Conservation (phyloP, 202 grass and related monocot species). For the Schoenoplectus triqueter region DNA sequence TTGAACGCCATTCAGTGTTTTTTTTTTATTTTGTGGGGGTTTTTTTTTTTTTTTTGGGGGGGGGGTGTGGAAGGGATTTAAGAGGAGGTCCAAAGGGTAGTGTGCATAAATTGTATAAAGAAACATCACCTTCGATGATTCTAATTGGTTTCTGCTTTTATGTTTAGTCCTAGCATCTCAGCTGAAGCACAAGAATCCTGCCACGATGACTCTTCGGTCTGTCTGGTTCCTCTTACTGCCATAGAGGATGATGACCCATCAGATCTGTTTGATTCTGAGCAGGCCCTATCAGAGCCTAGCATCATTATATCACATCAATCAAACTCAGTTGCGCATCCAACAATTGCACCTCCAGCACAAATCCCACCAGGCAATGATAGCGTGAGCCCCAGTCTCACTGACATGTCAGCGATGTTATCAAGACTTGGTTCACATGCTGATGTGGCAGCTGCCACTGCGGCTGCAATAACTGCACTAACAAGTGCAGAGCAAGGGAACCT, state of each 20-base stretch:
- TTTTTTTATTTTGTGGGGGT: neutral
- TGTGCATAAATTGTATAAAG: neutral
- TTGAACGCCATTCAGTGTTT: neutral
- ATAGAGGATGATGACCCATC: conserved; percentile 85
- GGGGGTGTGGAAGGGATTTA: neutral
- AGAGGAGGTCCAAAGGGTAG: too few relatives aligned
- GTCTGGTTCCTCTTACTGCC: conserved; percentile 68
- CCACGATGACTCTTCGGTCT: conserved; percentile 63
- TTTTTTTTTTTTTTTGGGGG: neutral
- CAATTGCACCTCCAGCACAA: conserved; percentile 7
- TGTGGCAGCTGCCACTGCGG: conserved; percentile 71
- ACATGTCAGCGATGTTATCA: conserved; percentile 26
- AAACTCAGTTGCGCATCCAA: conserved; percentile 26
- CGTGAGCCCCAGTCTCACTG: conserved; percentile 29
- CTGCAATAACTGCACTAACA: conserved; percentile 86
- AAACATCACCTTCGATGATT: conserved; percentile 4
- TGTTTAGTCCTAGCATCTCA: conserved; percentile 66
- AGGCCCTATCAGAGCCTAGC: conserved; percentile 13
- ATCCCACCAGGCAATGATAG: conserved; percentile 20
- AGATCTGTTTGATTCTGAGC: conserved; percentile 56
- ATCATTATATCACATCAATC: conserved; percentile 16
- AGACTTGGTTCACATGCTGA: conserved; percentile 51
- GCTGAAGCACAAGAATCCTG: conserved; percentile 60
- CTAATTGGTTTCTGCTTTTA: conserved; percentile 24
- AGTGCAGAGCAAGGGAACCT: conserved; percentile 72